Conservation (phyloP, 2,329 filamentous ascomycete genomes). For the Stemphylium vesicarium region DNA sequence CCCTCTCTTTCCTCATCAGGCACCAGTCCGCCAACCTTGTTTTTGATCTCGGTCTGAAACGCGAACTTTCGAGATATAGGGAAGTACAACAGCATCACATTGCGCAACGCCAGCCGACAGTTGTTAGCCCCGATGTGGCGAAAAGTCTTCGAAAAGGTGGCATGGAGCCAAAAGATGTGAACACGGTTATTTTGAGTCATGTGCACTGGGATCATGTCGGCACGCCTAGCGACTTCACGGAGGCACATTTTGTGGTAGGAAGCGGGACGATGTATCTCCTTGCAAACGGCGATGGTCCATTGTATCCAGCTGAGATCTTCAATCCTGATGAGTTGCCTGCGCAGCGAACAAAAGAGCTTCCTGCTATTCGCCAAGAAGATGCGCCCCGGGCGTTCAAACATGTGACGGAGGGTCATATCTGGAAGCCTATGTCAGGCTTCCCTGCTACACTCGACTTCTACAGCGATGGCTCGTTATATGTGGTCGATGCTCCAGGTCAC, state of each 20-base stretch:
- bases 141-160: slow-evolving; percentile 47
- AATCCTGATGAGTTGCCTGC: slow-evolving; percentile 52
- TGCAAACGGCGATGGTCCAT: slow-evolving; percentile 29
- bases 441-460: slow-evolving; percentile 56
- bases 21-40: slow-evolving; percentile 54
- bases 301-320: slow-evolving; percentile 55
- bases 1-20: slow-evolving; percentile 60
- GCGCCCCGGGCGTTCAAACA: slow-evolving; percentile 23
- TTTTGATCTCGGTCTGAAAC: slow-evolving; percentile 62
- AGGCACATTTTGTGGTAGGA: slow-evolving; percentile 60
- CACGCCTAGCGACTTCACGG: slow-evolving; percentile 59
- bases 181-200: slow-evolving; percentile 59
- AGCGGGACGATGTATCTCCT: slow-evolving; percentile 39
- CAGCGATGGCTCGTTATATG: slow-evolving; percentile 54
- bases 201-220: slow-evolving; percentile 66
- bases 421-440: slow-evolving; percentile 55
- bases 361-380: slow-evolving; percentile 34
- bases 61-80: slow-evolving; percentile 54
- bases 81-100: slow-evolving; percentile 55
- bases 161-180: slow-evolving; percentile 45
- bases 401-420: slow-evolving; percentile 34
- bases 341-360: slow-evolving; percentile 54
- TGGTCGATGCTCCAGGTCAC: slow-evolving; percentile 60
- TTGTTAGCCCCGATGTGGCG: slow-evolving; percentile 54
- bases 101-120: slow-evolving; percentile 54